Base-by-base conservation (phyloP, 2,329 filamentous ascomycete genomes). In the Nemania bipapillata region DNA sequence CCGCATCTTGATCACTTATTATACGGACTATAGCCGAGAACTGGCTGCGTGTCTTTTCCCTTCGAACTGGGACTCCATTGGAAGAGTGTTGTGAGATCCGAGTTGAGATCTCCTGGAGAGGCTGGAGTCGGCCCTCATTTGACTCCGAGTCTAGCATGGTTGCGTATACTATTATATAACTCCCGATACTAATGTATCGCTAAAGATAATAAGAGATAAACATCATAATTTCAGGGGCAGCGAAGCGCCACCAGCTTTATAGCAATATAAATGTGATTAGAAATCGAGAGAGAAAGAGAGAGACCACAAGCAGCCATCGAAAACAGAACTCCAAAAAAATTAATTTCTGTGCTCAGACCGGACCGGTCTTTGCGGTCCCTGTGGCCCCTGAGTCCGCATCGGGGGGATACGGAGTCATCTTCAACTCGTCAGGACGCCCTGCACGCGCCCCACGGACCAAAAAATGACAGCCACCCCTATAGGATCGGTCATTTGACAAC, bases 1-100 rank as follows among this genome's bases (percentile, higher is more conserved):
- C 76, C 12, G 82, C 81, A 71, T 86, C 83, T 62, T 78, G 75
- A n/a, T 81, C 78, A 49, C 83, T 80, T 28, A 80, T 76, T 32
- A 70, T 77, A 42, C 68, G 74, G 54, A 76, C 69, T 6, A 74
- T 60, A 40, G 73, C 71, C 15, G 73, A 68, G 6, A 76, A 66
- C 9, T 75, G 73, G 15, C 40, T 24, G 24, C 61, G 20, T 9
- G 60, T 30, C 45, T 45, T 40, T 37, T 57, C 50, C 35, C 22
- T 50, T 52, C 30, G 35, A 37, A 56, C 6, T 4, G 37, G 32
- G 17, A 26, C 15, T 22, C 40, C 60, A n/a, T 28, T 60, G 26
- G 64, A 64, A 40, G 68, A 67, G 26, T 47, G 47, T 30, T 54
- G 63, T 26, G 64, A 68, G 26, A 58, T 42, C 20, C 60, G 57